These are phyloP conservation scores for Candida schatavii DNA, from an alignment of 805 yeast species.

Conservation along the genomic window DNA sequence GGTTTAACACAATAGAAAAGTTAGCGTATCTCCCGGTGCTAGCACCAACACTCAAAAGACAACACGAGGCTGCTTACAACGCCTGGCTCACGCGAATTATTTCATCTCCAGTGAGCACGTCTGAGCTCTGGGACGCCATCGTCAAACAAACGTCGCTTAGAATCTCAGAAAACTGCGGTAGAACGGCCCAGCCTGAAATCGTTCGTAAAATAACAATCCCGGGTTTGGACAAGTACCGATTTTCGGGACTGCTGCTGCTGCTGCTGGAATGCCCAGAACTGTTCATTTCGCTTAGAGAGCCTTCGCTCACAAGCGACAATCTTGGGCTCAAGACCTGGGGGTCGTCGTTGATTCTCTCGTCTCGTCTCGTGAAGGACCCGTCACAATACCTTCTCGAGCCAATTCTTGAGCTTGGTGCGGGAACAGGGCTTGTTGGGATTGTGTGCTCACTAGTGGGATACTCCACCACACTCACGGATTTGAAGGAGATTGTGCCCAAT, in stretches of 20 bases:
- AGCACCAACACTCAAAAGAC: slow-evolving; percentile 24
- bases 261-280: slow-evolving; percentile 16
- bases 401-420: slow-evolving; percentile 84
- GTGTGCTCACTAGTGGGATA: slow-evolving; percentile 55
- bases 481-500: slow-evolving; percentile 74
- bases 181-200: slow-evolving; percentile 76
- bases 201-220: slow-evolving; percentile 55
- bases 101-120: slow-evolving; percentile 46
- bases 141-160: slow-evolving; percentile 58
- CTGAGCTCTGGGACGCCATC: slow-evolving; percentile 31
- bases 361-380: slow-evolving; percentile 39
- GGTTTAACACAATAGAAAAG: slow-evolving; percentile 20
- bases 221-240: slow-evolving; percentile 22
- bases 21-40: slow-evolving; percentile 24
- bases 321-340: slow-evolving; percentile 97
- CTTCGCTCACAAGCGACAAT: slow-evolving; percentile 81
- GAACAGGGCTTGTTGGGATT: slow-evolving; percentile 90
- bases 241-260: too few relatives aligned
- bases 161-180: slow-evolving; percentile 78
- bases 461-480: slow-evolving; percentile 62
- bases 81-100: slow-evolving; percentile 49
- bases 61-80: slow-evolving; percentile 37
- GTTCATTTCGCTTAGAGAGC: slow-evolving; percentile 58
- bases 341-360: slow-evolving; percentile 69
- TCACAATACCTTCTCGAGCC: slow-evolving; percentile 16